Base-by-base conservation (phyloP, 169 alveolate species). In the Eimeria maxima region DNA sequence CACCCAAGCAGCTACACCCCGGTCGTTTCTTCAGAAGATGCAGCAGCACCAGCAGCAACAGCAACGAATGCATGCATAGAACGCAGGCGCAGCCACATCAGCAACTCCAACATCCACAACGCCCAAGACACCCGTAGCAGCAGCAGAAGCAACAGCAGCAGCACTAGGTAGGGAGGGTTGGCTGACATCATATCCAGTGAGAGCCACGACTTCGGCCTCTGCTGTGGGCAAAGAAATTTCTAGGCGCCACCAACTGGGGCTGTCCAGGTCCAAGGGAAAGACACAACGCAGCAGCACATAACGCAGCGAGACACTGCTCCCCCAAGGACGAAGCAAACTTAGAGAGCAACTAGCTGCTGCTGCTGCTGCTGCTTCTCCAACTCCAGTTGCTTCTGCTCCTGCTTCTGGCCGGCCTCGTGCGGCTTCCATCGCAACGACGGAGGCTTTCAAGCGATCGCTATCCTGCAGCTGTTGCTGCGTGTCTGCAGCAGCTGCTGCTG, bases 301-400 rank as follows among this genome's bases (percentile, higher is more conserved):
- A 4, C 91, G 47, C 29, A 83, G 55, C 53, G 50, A 83, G 14
- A 83, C 55, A 50, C 74, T 13, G 53, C 63, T 50, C 11, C 74
- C 76, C 91, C 91, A 83, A 27, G 91, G 91, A 4, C 55, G 71
- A 50, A 83, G 91, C 71, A 83, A 53, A 20, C 91, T 76, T 42
- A 55, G 29, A 55, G 74, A 38, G 29, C 55, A 16, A 3, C 20
- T n/a, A 18, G 29, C 74, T 55, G 76, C 55, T 0, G 45, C 71
- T 55, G 50, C 50, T 55, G 91, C 91, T 27, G 76, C 71, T 14
- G 42, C 60, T n/a, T 13, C 55, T 24, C 76, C 14, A 13, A 50
- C 91, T 83, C 42, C 69, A 3, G 42, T 42, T n/a, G 42, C 69
- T n/a, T 6, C 45, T 42, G 60, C 89, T 80, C 38, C 76, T 53